These are phyloP conservation scores for Gymnopilus junonius DNA, from an alignment of 768 basidiomycete species.

Conservation along the genomic window DNA sequence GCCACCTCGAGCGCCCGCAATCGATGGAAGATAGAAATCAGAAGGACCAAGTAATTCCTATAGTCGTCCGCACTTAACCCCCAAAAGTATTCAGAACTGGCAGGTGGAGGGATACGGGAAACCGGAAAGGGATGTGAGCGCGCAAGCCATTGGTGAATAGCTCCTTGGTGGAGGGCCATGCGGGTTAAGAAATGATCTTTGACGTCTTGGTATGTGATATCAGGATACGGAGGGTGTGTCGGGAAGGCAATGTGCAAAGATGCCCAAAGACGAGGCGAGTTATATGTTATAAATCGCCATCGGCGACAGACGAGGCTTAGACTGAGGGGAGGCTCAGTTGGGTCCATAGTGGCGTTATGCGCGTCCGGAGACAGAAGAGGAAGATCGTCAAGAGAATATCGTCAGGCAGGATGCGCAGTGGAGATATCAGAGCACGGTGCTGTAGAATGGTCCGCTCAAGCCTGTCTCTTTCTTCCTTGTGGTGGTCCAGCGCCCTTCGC, in stretches of 20 bases:
- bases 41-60: not conserved
- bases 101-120: constrained; percentile 10
- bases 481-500: not conserved
- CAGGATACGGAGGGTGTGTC: too few species aligned
- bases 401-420: constrained; percentile 2
- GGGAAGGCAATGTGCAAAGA: constrained; percentile 10
- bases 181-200: not conserved
- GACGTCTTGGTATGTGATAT: not conserved
- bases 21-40: not conserved
- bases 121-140: constrained; percentile 9
- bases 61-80: not conserved
- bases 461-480: not conserved
- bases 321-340: constrained; percentile 6
- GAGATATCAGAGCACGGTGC: not conserved
- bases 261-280: constrained; percentile 15
- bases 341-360: constrained; percentile 11
- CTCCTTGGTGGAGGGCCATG: not conserved
- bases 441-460: not conserved
- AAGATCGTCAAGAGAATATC: constrained; percentile 11
- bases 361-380: constrained; percentile 5
- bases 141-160: constrained; percentile 11
- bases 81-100: not conserved
- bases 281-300: constrained; percentile 9
- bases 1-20: constrained; percentile 1
- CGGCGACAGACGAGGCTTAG: constrained; percentile 8